Conservation (phyloP, 2,329 filamentous ascomycete genomes). For the Coniochaeta sp. region DNA sequence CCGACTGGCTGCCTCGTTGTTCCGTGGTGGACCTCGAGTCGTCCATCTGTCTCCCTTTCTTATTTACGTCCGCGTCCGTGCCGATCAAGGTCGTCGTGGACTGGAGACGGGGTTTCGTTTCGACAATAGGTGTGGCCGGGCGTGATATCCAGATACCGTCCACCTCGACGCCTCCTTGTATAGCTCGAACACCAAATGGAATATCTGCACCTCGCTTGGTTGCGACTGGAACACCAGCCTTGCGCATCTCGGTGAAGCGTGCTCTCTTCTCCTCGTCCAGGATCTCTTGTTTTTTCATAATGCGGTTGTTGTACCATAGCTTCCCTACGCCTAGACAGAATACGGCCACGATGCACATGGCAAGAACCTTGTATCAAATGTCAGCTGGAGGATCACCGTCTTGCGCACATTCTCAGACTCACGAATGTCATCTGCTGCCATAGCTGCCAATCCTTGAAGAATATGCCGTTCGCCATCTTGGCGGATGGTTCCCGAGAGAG, state of each 20-base stretch:
- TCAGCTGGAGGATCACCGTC: no score
- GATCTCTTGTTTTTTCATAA: slow-evolving; percentile 49
- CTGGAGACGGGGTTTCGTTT: slow-evolving; percentile 11
- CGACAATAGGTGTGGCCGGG: slow-evolving; percentile 30
- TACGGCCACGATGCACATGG: slow-evolving; percentile 60
- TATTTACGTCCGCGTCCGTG: slow-evolving; percentile 7
- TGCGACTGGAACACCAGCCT: slow-evolving; percentile 38
- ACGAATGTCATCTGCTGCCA: slow-evolving; percentile 83
- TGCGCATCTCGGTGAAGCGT: slow-evolving; percentile 44
- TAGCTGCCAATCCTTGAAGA: slow-evolving; percentile 66
- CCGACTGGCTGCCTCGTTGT: slow-evolving; percentile 4
- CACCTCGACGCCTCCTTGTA: slow-evolving; percentile 75
- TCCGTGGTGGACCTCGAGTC: neutral
- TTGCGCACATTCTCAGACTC: no score
- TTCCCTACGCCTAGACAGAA: slow-evolving; percentile 63
- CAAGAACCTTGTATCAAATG: slow-evolving; percentile 76
- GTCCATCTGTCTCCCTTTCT: slow-evolving; percentile 7
- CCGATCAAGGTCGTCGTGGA: slow-evolving; percentile 9
- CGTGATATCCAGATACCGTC: slow-evolving; percentile 76
- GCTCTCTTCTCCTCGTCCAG: slow-evolving; percentile 60
- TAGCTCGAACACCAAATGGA: slow-evolving; percentile 79
- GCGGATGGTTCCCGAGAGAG: neutral
- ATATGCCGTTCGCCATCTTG: slow-evolving; percentile 33
- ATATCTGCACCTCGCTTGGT: slow-evolving; percentile 47
- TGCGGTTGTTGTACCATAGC: slow-evolving; percentile 53